Conservation (phyloP, 306 rosid species). For the Sophora flavescens region DNA sequence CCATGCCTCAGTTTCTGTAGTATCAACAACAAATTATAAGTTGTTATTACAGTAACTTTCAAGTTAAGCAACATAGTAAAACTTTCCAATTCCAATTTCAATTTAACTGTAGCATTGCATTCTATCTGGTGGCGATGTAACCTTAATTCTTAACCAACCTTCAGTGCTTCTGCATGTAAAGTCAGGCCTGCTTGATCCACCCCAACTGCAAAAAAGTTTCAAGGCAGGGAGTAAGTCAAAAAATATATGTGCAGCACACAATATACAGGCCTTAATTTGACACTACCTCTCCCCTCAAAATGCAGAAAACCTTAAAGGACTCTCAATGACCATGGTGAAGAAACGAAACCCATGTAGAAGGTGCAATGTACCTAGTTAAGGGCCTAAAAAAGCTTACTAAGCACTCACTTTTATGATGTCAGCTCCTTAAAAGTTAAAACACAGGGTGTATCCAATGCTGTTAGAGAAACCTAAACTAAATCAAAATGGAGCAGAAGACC, state of each 20-base stretch:
- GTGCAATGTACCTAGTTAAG: slow-evolving; percentile 24
- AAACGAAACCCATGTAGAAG: neutral
- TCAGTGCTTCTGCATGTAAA: slow-evolving; percentile 96
- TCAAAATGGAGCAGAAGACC: slow-evolving; percentile 25
- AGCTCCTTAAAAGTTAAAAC: neutral
- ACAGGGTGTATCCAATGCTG: neutral
- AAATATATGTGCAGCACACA: neutral
- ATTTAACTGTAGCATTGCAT: slow-evolving; percentile 25
- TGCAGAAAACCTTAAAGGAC: slow-evolving; percentile 18
- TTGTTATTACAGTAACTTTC: slow-evolving; percentile 13
- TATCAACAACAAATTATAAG: slow-evolving; percentile 39
- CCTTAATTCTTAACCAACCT: slow-evolving; percentile 57
- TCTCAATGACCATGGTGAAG: slow-evolving; percentile 15
- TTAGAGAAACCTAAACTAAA: neutral
- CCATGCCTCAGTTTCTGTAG: slow-evolving; percentile 98
- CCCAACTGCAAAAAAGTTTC: slow-evolving; percentile 76
- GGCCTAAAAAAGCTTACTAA: slow-evolving; percentile 14
- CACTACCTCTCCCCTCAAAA: slow-evolving; percentile 22
- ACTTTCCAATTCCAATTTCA: slow-evolving; percentile 34
- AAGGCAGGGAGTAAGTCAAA: slow-evolving; percentile 14
- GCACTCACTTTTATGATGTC: slow-evolving; percentile 13
- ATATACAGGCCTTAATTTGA: slow-evolving; percentile 16
- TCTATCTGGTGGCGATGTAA: slow-evolving; percentile 26
- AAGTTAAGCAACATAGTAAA: slow-evolving; percentile 22
- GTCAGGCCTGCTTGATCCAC: slow-evolving; percentile 99